A percentile compares a stretch with the other conserved stretches of the same genome.
phyloP scores from a whole-genome alignment of 2,329 filamentous ascomycete species.

The Hirsutella rhossiliensis region DNA sequence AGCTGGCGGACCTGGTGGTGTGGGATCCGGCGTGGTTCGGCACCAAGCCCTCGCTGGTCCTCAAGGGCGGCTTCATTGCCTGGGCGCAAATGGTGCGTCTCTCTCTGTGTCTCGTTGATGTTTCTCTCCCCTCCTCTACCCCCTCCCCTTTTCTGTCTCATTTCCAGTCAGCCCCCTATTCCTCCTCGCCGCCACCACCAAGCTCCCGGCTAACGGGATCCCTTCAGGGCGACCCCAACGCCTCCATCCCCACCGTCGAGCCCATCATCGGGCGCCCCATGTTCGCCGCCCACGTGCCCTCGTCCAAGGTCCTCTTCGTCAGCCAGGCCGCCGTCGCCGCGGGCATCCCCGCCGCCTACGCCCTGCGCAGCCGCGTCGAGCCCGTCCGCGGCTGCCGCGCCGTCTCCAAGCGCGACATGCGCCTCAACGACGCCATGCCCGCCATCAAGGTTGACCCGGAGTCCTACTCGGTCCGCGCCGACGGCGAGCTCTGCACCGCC shows the following conservation, averaged over 20 bases:
- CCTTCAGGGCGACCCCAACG: slow-evolving; percentile 62
- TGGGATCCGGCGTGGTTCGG: slow-evolving; percentile 84
- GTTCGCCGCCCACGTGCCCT: slow-evolving; percentile 66
- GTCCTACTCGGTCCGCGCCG: slow-evolving; percentile 76
- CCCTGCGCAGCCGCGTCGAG: slow-evolving; percentile 67
- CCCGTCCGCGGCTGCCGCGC: slow-evolving; percentile 64
- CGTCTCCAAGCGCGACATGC: slow-evolving; percentile 80
- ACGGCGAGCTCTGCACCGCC: slow-evolving; percentile 61
- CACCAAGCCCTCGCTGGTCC: slow-evolving; percentile 66
- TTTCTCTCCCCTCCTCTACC: neutral
- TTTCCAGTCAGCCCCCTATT: too few species aligned
- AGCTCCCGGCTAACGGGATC: too few species aligned
- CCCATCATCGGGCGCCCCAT: slow-evolving; percentile 75
- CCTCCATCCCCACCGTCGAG: slow-evolving; percentile 77
- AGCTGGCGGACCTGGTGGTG: slow-evolving; percentile 77
- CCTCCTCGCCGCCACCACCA: too few species aligned
- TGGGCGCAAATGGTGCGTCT: slow-evolving; percentile 66
- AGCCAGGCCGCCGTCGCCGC: slow-evolving; percentile 57
- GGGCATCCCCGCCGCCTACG: slow-evolving; percentile 59
- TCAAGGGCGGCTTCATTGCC: slow-evolving; percentile 82
- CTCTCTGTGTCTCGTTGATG: too few species aligned
- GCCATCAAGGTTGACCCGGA: slow-evolving; percentile 89
- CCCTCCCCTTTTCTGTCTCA: neutral
- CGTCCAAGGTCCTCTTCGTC: slow-evolving; percentile 71
- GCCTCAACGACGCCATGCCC: slow-evolving; percentile 72